Conservation (phyloP, 352 stramenopile species). For the Globisporangium rhizosaccharum region DNA sequence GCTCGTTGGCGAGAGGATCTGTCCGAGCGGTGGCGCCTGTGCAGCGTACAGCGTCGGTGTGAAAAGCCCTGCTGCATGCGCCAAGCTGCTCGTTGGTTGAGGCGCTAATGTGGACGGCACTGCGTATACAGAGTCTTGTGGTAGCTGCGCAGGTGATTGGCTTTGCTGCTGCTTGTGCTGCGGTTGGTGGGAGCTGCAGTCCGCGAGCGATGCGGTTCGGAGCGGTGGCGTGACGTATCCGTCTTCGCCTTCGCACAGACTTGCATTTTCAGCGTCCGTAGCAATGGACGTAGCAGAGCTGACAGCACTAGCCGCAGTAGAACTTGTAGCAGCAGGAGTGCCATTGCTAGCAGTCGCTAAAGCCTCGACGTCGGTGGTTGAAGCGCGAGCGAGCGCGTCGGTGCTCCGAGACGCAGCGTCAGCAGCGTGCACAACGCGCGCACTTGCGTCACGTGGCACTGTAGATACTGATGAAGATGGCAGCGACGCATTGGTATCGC, state of each 20-base stretch:
- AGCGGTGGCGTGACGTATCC: slow-evolving; percentile 14
- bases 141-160: background rate
- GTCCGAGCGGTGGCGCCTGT: background rate
- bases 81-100: background rate
- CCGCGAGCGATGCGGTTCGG: slow-evolving; percentile 3
- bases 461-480: no score
- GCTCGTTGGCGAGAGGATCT: slow-evolving; percentile 8
- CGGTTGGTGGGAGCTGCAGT: background rate
- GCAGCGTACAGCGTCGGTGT: slow-evolving; percentile 7
- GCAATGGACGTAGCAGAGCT: no score
- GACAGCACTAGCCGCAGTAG: background rate
- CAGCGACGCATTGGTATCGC: no score
- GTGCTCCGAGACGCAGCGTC: background rate
- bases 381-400: background rate
- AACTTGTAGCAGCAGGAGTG: background rate
- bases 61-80: slow-evolving; percentile 1
- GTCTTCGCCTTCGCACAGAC: slow-evolving; percentile 1
- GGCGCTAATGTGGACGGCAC: no score
- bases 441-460: no score
- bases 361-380: background rate
- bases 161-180: background rate
- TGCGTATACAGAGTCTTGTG: background rate
- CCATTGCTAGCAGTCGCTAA: background rate
- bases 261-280: background rate
- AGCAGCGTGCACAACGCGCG: no score